Conservation (phyloP, 2,329 filamentous ascomycete species). For the Blastomyces emzantsi region DNA sequence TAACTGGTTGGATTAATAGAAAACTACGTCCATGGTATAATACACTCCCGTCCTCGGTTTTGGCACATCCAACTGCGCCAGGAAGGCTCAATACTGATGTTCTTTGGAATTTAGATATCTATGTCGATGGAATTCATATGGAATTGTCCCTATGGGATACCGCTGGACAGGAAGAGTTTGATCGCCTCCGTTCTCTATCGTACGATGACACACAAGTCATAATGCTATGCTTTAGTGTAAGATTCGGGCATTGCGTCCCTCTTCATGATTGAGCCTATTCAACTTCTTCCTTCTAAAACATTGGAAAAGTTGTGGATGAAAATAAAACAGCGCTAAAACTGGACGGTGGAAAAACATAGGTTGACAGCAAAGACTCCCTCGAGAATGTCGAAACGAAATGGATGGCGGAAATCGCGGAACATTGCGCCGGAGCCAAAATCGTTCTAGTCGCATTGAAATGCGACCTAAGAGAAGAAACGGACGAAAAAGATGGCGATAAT, state of each 20-base stretch:
- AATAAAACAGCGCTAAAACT: neutral
- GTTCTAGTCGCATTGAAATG: conserved; percentile 96
- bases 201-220: conserved; percentile 98
- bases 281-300: neutral
- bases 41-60: neutral
- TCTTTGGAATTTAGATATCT: conserved; percentile 62
- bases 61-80: neutral
- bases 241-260: conserved; percentile 14
- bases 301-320: neutral
- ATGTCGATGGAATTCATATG: conserved; percentile 94
- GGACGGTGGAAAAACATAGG: conserved; percentile 31
- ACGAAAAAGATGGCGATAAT: conserved; percentile 48
- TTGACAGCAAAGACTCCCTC: conserved; percentile 91
- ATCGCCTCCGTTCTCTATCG: conserved; percentile 85
- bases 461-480: conserved; percentile 73
- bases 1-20: conserved; percentile 43
- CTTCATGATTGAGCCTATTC: neutral
- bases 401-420: conserved; percentile 96
- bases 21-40: conserved; percentile 92
- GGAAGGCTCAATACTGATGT: neutral
- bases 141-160: conserved; percentile 98
- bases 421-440: conserved; percentile 90
- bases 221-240: conserved; percentile 91
- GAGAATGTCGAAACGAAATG: conserved; percentile 99
- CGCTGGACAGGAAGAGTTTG: conserved; percentile 97